A percentile compares a stretch with the other conserved stretches of the same genome.
Conservation (phyloP, 768 basidiomycete species). For the Hydnomerulius pinastri region DNA sequence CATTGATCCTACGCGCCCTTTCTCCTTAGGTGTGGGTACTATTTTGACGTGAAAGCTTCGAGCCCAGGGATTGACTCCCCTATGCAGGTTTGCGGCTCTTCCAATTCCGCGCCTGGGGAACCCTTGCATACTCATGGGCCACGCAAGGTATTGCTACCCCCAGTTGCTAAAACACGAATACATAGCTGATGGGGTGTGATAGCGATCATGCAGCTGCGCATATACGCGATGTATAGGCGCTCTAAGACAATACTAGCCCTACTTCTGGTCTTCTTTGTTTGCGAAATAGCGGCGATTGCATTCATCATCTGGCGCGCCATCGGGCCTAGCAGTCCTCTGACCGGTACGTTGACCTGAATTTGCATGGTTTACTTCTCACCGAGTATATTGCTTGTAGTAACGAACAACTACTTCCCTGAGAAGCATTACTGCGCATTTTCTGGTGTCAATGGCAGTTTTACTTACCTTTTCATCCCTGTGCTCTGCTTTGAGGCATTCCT, state of each 20-base stretch:
- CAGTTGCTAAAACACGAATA: neutral
- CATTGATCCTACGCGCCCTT: neutral
- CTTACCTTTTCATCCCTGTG: constrained; percentile 32
- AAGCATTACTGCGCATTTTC: constrained; percentile 22
- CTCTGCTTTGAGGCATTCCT: constrained; percentile 31
- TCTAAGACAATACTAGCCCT: constrained; percentile 21
- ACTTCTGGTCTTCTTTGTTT: constrained; percentile 18
- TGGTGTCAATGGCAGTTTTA: constrained; percentile 21
- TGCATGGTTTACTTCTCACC: neutral
- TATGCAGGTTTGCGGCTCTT: constrained; percentile 28
- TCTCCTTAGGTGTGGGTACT: constrained; percentile 21
- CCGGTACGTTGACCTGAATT: constrained; percentile 20
- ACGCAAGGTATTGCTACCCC: constrained; percentile 27
- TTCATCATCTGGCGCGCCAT: constrained; percentile 29
- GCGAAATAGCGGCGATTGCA: constrained; percentile 25
- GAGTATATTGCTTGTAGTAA: constrained; percentile 7
- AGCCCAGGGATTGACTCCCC: neutral
- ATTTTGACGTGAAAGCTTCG: neutral
- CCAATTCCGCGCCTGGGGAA: constrained; percentile 34
- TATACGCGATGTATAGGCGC: constrained; percentile 34
- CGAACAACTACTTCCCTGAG: neutral
- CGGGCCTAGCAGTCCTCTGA: constrained; percentile 23
- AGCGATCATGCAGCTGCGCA: constrained; percentile 35
- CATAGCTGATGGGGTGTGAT: constrained; percentile 6
- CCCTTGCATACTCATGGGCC: constrained; percentile 31